Percentiles rank a stretch among this genome's conserved stretches.
These are phyloP conservation scores for Cladosporium sp. DNA, from an alignment of 2,329 filamentous ascomycete genomes.

Conservation along the genomic window DNA sequence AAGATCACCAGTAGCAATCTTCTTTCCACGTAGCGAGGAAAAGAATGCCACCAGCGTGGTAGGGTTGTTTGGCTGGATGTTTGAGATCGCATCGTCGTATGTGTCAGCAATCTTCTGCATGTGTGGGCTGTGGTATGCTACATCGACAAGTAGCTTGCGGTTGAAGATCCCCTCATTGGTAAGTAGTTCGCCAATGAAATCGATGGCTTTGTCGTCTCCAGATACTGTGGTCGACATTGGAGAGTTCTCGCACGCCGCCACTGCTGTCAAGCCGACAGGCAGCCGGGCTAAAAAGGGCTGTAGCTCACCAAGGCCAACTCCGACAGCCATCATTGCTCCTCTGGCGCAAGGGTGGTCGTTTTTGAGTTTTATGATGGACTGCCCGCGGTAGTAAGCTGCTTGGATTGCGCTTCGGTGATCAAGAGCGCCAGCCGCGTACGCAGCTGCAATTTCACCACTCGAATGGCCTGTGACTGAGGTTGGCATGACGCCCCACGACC, in stretches of 20 bases:
- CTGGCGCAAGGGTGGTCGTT: too few relatives aligned
- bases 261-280: too few relatives aligned
- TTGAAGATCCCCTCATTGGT: constrained; percentile 36
- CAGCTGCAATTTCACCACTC: constrained; percentile 32
- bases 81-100: constrained; percentile 8
- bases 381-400: constrained; percentile 22
- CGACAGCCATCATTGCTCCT: constrained; percentile 34
- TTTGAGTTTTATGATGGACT: not conserved
- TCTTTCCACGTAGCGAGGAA: too few relatives aligned
- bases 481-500: constrained; percentile 18
- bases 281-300: too few relatives aligned
- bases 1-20: too few relatives aligned
- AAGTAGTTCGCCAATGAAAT: constrained; percentile 29
- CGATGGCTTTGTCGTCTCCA: constrained; percentile 38
- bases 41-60: too few relatives aligned
- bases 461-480: constrained; percentile 28
- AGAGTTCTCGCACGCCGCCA: too few relatives aligned
- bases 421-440: constrained; percentile 25
- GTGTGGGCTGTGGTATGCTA: constrained; percentile 43
- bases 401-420: constrained; percentile 17
- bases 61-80: too few relatives aligned
- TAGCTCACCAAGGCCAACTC: constrained; percentile 1
- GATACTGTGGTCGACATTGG: constrained; percentile 42
- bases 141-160: constrained; percentile 37
- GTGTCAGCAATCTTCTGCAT: constrained; percentile 15